Evolutionary conservation across 192 early-diverging fungal genomes (phyloP).

Genomic region (Chytriomyces sp.): DNA sequence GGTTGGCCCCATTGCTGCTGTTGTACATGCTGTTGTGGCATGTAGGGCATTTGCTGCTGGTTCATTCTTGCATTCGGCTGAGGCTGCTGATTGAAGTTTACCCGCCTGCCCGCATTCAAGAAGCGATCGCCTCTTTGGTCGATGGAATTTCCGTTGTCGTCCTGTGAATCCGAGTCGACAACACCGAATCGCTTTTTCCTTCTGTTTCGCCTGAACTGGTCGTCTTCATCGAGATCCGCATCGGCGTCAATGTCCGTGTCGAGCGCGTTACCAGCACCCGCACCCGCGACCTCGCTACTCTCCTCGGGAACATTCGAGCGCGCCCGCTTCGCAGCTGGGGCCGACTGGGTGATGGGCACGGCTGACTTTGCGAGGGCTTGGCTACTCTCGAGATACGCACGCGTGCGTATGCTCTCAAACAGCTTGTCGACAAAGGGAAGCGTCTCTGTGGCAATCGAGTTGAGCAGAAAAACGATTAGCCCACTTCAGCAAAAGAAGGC

Average conservation of each 20-base stretch:
- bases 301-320: no score
- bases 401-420: conserved; percentile 56
- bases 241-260: conserved; percentile 7
- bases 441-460: conserved; percentile 64
- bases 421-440: conserved; percentile 64
- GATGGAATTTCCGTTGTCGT: background rate
- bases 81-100: no score
- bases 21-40: conserved; percentile 21
- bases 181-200: conserved; percentile 6
- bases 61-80: no score
- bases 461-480: conserved; percentile 7
- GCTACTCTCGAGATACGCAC: conserved; percentile 47
- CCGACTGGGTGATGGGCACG: background rate
- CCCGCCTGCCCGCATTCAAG: no score
- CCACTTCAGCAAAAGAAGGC: background rate
- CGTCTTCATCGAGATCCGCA: conserved; percentile 17
- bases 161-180: background rate
- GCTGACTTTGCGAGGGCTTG: background rate
- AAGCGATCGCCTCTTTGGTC: no score
- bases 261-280: background rate
- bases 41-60: no score
- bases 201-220: background rate
- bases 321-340: background rate
- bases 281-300: no score
- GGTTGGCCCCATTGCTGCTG: conserved; percentile 13